phyloP scores from a whole-genome alignment of 352 stramenopile genomes.

The Phytophthora tentaculata region DNA sequence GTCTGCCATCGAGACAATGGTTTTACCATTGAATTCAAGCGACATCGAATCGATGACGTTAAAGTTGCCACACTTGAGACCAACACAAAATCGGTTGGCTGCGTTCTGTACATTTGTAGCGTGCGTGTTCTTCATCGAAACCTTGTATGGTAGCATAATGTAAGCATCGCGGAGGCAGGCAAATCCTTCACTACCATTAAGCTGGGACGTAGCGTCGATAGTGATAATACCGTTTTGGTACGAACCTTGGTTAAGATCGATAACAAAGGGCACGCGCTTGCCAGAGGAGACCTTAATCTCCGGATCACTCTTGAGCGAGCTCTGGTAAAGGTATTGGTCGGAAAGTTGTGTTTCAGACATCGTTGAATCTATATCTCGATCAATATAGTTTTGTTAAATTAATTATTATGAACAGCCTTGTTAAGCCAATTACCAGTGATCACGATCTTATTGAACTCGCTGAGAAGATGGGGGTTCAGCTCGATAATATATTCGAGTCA shows the following conservation, averaged over 20 bases:
- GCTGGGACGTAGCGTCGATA: not conserved
- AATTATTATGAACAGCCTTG: not conserved
- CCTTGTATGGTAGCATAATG: not conserved
- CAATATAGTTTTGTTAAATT: not conserved
- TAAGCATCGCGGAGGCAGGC: not conserved
- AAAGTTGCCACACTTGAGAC: no score
- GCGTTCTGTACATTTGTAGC: not conserved
- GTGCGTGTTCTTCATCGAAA: not conserved
- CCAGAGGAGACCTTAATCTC: not conserved
- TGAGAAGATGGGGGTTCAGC: not conserved
- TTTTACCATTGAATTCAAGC: no score
- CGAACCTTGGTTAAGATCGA: not conserved
- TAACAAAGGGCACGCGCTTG: not conserved
- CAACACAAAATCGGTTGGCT: not conserved
- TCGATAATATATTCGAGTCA: not conserved
- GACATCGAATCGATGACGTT: no score
- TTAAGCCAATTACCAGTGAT: not conserved
- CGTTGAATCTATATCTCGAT: not conserved
- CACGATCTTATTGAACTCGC: not conserved
- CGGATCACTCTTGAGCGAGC: not conserved
- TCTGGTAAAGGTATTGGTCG: not conserved
- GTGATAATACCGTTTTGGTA: not conserved
- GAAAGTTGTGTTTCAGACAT: conserved; percentile 1
- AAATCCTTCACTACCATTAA: not conserved
- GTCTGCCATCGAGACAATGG: no score